Conservation (phyloP, 2,329 filamentous ascomycete species). For the Claviceps monticola region DNA sequence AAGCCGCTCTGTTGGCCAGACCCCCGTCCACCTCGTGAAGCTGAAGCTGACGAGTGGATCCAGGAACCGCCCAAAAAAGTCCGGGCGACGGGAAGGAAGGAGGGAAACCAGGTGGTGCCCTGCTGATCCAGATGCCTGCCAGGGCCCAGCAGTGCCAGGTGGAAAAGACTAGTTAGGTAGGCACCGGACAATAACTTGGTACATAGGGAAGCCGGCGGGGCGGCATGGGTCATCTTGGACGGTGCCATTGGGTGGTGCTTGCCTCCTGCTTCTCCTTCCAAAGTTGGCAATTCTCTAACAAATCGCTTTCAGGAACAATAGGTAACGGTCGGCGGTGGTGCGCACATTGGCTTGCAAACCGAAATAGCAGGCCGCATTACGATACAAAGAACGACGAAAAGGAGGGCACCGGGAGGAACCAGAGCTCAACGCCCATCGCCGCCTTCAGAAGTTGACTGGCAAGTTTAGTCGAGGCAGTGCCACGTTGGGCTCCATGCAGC, state of each 20-base stretch:
- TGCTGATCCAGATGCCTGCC: background rate
- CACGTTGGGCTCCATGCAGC: conserved; percentile 2
- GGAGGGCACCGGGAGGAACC: background rate
- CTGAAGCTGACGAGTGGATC: background rate
- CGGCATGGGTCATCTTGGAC: background rate
- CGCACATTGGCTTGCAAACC: background rate
- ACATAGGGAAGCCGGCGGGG: background rate
- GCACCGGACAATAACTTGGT: background rate
- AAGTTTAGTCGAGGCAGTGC: background rate
- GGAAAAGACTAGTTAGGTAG: background rate
- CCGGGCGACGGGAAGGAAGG: background rate
- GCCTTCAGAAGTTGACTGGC: background rate
- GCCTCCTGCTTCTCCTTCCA: background rate
- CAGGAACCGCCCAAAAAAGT: background rate
- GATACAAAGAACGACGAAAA: background rate
- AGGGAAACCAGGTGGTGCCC: background rate
- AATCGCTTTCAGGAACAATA: too few relatives aligned
- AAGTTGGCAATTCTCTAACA: background rate
- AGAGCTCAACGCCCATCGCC: background rate
- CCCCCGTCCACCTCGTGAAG: background rate
- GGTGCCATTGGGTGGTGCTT: background rate
- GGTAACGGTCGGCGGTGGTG: too few relatives aligned
- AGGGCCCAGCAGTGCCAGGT: background rate
- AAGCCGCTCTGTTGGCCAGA: too few relatives aligned
- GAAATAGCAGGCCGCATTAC: background rate